A percentile compares a stretch with the other conserved stretches of the same genome.
phyloP scores from a whole-genome alignment of 148 eudicot genomes.

The Euryodendron excelsum region DNA sequence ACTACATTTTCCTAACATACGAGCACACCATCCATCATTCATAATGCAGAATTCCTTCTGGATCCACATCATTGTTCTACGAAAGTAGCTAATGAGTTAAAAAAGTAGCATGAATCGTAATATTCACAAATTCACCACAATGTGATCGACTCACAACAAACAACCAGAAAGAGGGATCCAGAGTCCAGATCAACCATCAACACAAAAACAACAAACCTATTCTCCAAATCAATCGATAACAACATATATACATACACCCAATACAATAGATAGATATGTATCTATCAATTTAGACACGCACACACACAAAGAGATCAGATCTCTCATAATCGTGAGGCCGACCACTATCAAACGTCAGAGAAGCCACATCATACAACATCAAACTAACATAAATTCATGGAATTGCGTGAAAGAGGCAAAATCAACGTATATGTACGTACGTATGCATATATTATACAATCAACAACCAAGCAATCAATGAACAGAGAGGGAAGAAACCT shows the following conservation, averaged over 20 bases:
- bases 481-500: slow-evolving; percentile 3
- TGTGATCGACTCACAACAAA: background rate
- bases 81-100: background rate
- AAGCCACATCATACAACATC: background rate
- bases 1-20: background rate
- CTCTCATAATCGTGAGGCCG: background rate
- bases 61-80: background rate
- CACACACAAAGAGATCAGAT: background rate
- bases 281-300: background rate
- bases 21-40: too few relatives aligned
- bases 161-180: background rate
- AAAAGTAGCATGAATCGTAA: background rate
- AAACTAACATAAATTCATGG: background rate
- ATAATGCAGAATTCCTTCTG: too few relatives aligned
- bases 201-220: background rate
- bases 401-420: background rate
- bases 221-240: background rate
- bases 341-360: background rate
- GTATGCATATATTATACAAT: too few relatives aligned
- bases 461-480: background rate
- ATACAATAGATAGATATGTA: too few relatives aligned
- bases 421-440: too few relatives aligned
- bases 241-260: background rate
- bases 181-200: background rate
- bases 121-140: background rate